These are phyloP conservation scores for Aaosphaeria pasadenensis DNA, from an alignment of 2,329 filamentous ascomycete genomes.

Conservation along the genomic window DNA sequence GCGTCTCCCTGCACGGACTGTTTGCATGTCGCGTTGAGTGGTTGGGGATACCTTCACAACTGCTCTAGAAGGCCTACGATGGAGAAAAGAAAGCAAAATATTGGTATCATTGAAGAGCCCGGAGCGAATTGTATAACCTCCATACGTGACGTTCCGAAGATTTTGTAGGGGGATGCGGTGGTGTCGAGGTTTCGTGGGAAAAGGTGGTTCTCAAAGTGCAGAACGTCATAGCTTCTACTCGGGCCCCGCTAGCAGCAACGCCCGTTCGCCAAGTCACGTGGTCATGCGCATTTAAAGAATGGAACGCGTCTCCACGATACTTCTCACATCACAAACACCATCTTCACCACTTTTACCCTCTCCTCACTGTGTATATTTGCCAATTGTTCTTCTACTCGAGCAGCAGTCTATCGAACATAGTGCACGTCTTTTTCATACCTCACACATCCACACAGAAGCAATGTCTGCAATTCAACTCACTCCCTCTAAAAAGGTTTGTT, in stretches of 20 bases:
- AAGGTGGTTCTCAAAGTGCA: background rate
- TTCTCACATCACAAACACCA: slow-evolving; percentile 19
- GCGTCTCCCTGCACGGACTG: slow-evolving; percentile 25
- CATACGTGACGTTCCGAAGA: background rate
- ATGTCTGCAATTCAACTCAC: slow-evolving; percentile 74
- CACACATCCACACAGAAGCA: slow-evolving; percentile 28
- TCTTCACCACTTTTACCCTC: slow-evolving; percentile 13
- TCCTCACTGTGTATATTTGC: background rate
- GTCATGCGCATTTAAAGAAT: slow-evolving; percentile 15
- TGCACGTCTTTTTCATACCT: slow-evolving; percentile 6
- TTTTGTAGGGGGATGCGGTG: background rate
- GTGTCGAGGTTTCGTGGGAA: background rate
- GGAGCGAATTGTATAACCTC: background rate
- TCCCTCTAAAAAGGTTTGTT: slow-evolving; percentile 68
- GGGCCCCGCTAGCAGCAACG: background rate
- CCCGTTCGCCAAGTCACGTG: background rate
- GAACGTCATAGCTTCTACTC: slow-evolving; percentile 29
- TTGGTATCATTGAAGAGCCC: slow-evolving; percentile 13
- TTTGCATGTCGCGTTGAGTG: slow-evolving; percentile 11
- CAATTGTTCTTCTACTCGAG: background rate
- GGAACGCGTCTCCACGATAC: slow-evolving; percentile 12
- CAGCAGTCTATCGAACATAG: background rate
- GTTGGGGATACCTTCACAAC: slow-evolving; percentile 1
- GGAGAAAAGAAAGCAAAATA: slow-evolving; percentile 5
- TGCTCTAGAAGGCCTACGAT: background rate